Evolutionary conservation across 2,329 filamentous ascomycete species (phyloP).

Genomic region (Rhexocercosporidium sp.): DNA sequence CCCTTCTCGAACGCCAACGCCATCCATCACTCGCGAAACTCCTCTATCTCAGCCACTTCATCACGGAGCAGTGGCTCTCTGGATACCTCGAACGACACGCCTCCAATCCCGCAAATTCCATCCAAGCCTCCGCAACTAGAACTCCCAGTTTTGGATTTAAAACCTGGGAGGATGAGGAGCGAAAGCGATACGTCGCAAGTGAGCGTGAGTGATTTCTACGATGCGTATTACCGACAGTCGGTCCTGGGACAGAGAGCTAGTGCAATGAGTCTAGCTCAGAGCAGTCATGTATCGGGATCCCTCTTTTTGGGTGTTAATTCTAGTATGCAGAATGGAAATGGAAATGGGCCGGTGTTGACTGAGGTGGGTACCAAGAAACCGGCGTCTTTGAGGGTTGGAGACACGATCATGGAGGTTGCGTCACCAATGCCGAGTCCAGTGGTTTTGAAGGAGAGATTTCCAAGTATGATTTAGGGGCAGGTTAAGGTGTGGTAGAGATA

Average conservation of each 20-base stretch:
- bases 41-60: slow-evolving; percentile 17
- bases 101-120: background rate
- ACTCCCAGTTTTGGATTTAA: background rate
- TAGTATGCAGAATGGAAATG: background rate
- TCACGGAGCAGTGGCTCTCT: slow-evolving; percentile 3
- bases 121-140: background rate
- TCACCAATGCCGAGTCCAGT: slow-evolving; percentile 14
- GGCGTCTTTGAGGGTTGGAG: slow-evolving; percentile 12
- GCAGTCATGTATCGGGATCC: background rate
- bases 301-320: background rate
- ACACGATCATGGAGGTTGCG: slow-evolving; percentile 22
- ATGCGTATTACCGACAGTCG: slow-evolving; percentile 34
- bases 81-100: background rate
- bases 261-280: background rate
- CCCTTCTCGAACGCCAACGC: slow-evolving; percentile 40
- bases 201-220: slow-evolving; percentile 33
- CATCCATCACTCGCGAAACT: slow-evolving; percentile 12
- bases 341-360: background rate
- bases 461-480: slow-evolving; percentile 7
- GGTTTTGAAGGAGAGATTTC: slow-evolving; percentile 7
- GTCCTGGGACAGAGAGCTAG: slow-evolving; percentile 17
- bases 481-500: too few relatives aligned
- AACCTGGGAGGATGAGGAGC: slow-evolving; percentile 12
- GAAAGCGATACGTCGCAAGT: slow-evolving; percentile 24
- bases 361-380: slow-evolving; percentile 11